A percentile compares a stretch with the other conserved stretches of the same genome.
These are phyloP conservation scores for Hyphopichia fennica DNA, from an alignment of 1,139 yeast genomes.

Conservation along the genomic window DNA sequence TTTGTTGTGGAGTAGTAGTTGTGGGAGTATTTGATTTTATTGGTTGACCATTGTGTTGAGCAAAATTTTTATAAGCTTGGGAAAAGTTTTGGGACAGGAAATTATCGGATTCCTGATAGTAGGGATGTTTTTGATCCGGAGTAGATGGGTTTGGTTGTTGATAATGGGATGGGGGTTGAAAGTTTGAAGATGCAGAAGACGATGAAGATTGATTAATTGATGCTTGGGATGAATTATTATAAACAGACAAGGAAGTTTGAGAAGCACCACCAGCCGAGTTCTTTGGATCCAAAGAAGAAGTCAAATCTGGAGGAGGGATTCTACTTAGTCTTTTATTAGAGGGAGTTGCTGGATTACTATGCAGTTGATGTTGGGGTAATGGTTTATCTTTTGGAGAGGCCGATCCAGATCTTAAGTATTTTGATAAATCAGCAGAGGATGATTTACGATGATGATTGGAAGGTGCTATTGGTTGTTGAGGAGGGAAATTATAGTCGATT, in stretches of 20 bases:
- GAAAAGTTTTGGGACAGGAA: neutral
- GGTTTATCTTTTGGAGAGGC: slow-evolving; percentile 1
- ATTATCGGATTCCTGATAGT: neutral
- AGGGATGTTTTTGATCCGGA: neutral
- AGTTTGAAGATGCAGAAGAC: neutral
- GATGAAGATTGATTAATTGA: neutral
- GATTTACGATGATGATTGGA: slow-evolving; percentile 2
- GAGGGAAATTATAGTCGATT: slow-evolving; percentile 3
- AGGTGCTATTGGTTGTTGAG: neutral
- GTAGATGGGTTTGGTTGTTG: neutral
- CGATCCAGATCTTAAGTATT: neutral
- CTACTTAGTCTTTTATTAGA: neutral
- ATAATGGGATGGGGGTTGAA: neutral
- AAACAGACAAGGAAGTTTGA: neutral
- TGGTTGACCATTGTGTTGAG: slow-evolving; percentile 1
- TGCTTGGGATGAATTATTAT: neutral
- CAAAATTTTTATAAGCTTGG: slow-evolving; percentile 1
- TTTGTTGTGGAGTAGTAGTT: neutral
- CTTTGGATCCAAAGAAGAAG: neutral
- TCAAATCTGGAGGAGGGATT: slow-evolving; percentile 4
- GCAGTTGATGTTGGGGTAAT: neutral
- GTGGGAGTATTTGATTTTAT: neutral
- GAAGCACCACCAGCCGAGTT: neutral
- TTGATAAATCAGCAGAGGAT: slow-evolving; percentile 1
- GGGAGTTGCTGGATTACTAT: slow-evolving; percentile 1